Evolutionary conservation across 1,284 basidiomycete genomes (phyloP).

Genomic region (Amylostereum areolatum): DNA sequence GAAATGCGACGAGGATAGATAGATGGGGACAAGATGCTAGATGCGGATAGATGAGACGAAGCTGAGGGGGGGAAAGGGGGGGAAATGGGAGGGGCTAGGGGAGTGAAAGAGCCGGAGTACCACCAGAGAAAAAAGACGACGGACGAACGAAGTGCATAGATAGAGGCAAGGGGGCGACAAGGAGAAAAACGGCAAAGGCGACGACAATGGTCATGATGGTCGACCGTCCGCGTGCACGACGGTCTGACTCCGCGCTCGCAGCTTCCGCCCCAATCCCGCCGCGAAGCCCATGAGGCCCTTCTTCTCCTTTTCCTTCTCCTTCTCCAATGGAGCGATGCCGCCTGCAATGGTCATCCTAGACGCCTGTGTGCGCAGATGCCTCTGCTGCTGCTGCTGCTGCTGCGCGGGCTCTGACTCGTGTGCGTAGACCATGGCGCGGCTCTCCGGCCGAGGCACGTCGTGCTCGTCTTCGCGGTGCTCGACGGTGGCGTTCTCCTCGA

Average conservation of each 20-base stretch:
- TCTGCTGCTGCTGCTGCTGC: neutral
- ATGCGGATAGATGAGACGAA: no score
- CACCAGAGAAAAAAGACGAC: no score
- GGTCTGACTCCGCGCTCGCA: neutral
- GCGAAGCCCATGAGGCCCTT: neutral
- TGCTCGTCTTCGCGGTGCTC: slow-evolving; percentile 27
- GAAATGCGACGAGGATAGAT: no score
- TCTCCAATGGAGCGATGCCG: neutral
- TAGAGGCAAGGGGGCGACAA: neutral
- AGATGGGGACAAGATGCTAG: no score
- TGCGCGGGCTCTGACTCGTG: slow-evolving; percentile 8
- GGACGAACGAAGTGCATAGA: no score
- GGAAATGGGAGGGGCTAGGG: no score
- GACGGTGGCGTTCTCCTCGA: slow-evolving; percentile 46
- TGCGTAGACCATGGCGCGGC: slow-evolving; percentile 31
- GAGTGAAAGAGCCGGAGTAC: no score
- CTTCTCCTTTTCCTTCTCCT: neutral
- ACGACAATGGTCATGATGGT: neutral
- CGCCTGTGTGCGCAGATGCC: neutral
- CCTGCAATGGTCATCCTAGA: neutral
- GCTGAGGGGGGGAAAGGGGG: no score
- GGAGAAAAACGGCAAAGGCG: neutral
- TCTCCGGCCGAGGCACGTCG: slow-evolving; percentile 17
- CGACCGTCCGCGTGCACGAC: neutral
- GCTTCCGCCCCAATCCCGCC: neutral